phyloP scores from a whole-genome alignment of 2,329 filamentous ascomycete genomes.

The Rhinocladiella mackenziei region DNA sequence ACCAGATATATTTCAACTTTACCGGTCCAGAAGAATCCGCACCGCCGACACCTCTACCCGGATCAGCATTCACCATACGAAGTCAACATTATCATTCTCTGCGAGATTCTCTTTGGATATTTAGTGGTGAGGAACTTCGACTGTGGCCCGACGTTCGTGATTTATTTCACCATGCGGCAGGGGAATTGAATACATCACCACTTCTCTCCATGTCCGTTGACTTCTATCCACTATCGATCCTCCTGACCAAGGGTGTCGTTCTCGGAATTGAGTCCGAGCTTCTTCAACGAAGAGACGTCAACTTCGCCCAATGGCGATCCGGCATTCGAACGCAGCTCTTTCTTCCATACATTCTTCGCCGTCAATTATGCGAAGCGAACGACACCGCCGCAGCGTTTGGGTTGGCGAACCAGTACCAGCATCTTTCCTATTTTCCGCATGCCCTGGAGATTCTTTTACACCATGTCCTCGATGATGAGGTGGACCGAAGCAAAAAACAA shows the following conservation, averaged over 20 bases:
- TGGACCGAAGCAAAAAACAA: constrained; percentile 53
- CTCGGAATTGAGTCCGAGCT: constrained; percentile 89
- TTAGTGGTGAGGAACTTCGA: constrained; percentile 80
- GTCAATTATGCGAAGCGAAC: constrained; percentile 66
- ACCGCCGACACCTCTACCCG: constrained; percentile 48
- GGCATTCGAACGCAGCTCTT: constrained; percentile 88
- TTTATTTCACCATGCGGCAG: constrained; percentile 65
- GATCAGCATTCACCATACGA: constrained; percentile 40
- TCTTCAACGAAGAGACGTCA: constrained; percentile 86
- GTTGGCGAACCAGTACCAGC: constrained; percentile 78
- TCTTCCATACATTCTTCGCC: constrained; percentile 78
- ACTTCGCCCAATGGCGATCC: constrained; percentile 85
- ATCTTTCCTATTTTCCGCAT: constrained; percentile 87
- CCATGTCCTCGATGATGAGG: constrained; percentile 89
- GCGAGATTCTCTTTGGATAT: constrained; percentile 88
- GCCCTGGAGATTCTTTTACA: constrained; percentile 89
- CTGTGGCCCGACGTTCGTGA: constrained; percentile 87
- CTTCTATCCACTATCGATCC: constrained; percentile 86
- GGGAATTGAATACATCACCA: constrained; percentile 30
- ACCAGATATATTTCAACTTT: constrained; percentile 60
- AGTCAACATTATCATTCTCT: constrained; percentile 54
- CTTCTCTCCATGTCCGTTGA: constrained; percentile 79
- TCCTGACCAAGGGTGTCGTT: constrained; percentile 85
- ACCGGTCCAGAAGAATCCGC: constrained; percentile 46
- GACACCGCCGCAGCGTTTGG: constrained; percentile 76